Conservation (phyloP, 2,329 filamentous ascomycete genomes). For the Leptographium procerum region DNA sequence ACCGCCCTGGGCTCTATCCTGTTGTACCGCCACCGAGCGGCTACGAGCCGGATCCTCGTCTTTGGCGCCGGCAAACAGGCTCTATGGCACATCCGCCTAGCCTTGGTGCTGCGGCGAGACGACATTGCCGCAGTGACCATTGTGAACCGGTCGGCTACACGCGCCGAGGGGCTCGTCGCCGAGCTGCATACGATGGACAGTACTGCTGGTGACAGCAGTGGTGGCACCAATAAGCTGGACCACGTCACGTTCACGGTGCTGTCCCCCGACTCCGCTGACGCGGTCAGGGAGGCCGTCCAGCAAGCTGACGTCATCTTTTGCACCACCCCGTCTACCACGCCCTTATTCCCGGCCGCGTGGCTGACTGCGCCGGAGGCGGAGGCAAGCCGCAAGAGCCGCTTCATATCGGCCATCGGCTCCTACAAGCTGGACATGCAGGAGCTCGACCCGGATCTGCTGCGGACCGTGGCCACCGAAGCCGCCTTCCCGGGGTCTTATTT, state of each 20-base stretch:
- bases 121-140: slow-evolving; percentile 20
- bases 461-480: neutral
- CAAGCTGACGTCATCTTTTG: slow-evolving; percentile 52
- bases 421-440: slow-evolving; percentile 54
- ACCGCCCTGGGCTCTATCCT: slow-evolving; percentile 54
- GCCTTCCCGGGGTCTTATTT: neutral
- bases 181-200: neutral
- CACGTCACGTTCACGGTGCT: slow-evolving; percentile 22
- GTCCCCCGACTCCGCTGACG: slow-evolving; percentile 1
- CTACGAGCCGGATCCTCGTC: slow-evolving; percentile 41
- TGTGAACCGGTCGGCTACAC: slow-evolving; percentile 20
- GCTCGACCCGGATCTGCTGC: slow-evolving; percentile 50
- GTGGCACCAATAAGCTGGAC: slow-evolving; percentile 21
- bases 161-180: slow-evolving; percentile 27
- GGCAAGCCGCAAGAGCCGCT: slow-evolving; percentile 21
- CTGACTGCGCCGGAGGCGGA: slow-evolving; percentile 29
- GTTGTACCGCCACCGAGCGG: slow-evolving; percentile 37
- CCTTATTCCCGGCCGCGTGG: slow-evolving; percentile 45
- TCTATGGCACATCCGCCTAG: slow-evolving; percentile 59
- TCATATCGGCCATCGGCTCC: slow-evolving; percentile 40
- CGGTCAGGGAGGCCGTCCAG: slow-evolving; percentile 41
- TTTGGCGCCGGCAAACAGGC: slow-evolving; percentile 63
- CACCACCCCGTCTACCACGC: slow-evolving; percentile 45
- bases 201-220: neutral
- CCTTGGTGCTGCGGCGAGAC: slow-evolving; percentile 36